Base-by-base conservation (phyloP, 2,329 filamentous ascomycete species). In the Corniculantispora saksenae region DNA sequence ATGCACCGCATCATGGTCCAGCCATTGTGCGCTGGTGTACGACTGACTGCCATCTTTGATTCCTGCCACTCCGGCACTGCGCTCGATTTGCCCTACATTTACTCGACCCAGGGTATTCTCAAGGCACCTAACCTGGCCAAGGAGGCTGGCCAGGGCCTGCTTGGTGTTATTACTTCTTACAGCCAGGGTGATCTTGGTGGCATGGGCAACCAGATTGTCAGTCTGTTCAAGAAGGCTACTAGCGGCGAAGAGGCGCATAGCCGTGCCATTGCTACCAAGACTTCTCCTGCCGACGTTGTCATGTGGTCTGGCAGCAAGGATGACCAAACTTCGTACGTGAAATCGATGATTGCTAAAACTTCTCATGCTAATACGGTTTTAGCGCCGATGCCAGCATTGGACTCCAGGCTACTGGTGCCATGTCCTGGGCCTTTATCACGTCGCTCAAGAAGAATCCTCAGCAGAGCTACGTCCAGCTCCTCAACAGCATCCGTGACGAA, bases 221-320 rank as follows among this genome's bases (percentile, higher is more conserved):
- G 89, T 54, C 88, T 98, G 73, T 89, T 97, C 81, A 97, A 97
- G 82, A 96, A 95, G 78, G 93, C 92, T 13, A 90, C 91, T 19
- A 87, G 82, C 63, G 94, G 94, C 70, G 85, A 95, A 65, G 89
- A 93, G n/a, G 89, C 90, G 8, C 90, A 94, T 77, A 86, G 93
- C 79, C 90, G 89, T 74, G 89, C 93, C 58, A 80, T 94, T 69
- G 85, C 90, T 70, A 97, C 94, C 50, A 97, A 97, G 84, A 97
- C 94, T 13, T 95, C 91, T 56, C 91, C 94, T 1, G 95, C 95
- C 53, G 95, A 98, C 77, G 94, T 99, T 53, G 86, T 98, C 75
- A 97, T 98, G 93, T 95, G 94, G 88, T 97, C 93, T 63, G 95
- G 95, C 64, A 97, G 92, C 82, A 98, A 98, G 78, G 95, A 98